Percentiles rank a stretch among this genome's conserved stretches.
These are phyloP conservation scores for Suillus brevipes DNA, from an alignment of 768 basidiomycete species.

Conservation along the genomic window DNA sequence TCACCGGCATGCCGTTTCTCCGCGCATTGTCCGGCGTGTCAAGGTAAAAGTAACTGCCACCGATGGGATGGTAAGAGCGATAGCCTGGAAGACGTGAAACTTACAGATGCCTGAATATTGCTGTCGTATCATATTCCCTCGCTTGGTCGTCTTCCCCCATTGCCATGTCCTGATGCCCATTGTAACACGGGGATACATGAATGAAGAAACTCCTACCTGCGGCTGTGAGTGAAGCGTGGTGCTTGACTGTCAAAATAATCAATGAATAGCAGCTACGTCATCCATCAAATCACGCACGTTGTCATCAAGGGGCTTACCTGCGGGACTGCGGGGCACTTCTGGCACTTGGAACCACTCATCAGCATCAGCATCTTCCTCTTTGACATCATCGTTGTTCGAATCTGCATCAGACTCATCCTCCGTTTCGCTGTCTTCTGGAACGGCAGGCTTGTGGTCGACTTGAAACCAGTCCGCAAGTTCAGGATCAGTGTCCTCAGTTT, in stretches of 20 bases:
- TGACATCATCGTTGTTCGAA: conserved; percentile 64
- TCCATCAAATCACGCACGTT: conserved; percentile 2
- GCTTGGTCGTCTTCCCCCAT: conserved; percentile 77
- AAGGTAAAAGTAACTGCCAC: conserved; percentile 80
- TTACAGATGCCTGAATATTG: conserved; percentile 83
- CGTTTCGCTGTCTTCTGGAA: conserved; percentile 36
- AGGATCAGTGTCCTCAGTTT: conserved; percentile 44
- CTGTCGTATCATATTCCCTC: conserved; percentile 75
- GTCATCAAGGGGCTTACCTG: neutral
- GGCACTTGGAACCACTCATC: conserved; percentile 43
- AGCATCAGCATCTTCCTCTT: conserved; percentile 34
- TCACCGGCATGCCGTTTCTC: conserved; percentile 60
- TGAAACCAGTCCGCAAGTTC: conserved; percentile 62
- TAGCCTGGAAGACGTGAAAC: conserved; percentile 27
- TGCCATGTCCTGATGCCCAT: conserved; percentile 34
- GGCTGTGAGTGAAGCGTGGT: neutral
- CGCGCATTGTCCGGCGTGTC: conserved; percentile 77
- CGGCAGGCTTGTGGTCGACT: conserved; percentile 40
- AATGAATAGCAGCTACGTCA: neutral
- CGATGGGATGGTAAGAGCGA: neutral
- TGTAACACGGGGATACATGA: neutral
- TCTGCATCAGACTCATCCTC: conserved; percentile 68
- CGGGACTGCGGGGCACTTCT: neutral
- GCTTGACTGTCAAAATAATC: neutral
- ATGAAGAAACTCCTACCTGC: conserved; percentile 11